These are phyloP conservation scores for Pichia sp. DNA, from an alignment of 1,139 yeast species.

Conservation along the genomic window DNA sequence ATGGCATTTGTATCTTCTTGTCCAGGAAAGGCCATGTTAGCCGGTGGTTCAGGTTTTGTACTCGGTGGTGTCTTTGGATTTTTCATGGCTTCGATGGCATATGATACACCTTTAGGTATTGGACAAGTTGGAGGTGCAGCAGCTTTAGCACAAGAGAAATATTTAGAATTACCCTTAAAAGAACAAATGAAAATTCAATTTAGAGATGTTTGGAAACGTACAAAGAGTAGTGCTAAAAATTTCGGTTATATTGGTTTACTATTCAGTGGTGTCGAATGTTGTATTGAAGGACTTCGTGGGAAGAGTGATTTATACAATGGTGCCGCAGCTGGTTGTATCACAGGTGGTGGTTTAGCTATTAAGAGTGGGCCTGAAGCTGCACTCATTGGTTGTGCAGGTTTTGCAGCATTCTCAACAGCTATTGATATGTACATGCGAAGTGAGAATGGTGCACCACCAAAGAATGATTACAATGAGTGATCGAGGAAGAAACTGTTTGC, in stretches of 20 bases:
- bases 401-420: constrained; percentile 94
- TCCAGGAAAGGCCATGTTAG: constrained; percentile 88
- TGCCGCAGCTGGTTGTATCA: constrained; percentile 86
- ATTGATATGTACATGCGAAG: constrained; percentile 84
- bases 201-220: constrained; percentile 83
- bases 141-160: constrained; percentile 34
- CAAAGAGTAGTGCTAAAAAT: constrained; percentile 84
- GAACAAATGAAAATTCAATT: constrained; percentile 93
- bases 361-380: constrained; percentile 96
- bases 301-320: constrained; percentile 93
- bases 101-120: constrained; percentile 71
- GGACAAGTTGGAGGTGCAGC: constrained; percentile 30
- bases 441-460: constrained; percentile 81
- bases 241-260: constrained; percentile 94
- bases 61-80: constrained; percentile 95
- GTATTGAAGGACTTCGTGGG: constrained; percentile 79
- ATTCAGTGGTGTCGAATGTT: constrained; percentile 92
- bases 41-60: constrained; percentile 92
- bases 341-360: constrained; percentile 87
- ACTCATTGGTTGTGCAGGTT: constrained; percentile 89
- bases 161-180: constrained; percentile 68
- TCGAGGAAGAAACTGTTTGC: too few relatives aligned
- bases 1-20: constrained; percentile 84
- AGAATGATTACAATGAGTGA: constrained; percentile 80
- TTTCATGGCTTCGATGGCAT: constrained; percentile 90